Evolutionary conservation across 306 rosid species (phyloP).

Genomic region (Gleditsia sinensis): DNA sequence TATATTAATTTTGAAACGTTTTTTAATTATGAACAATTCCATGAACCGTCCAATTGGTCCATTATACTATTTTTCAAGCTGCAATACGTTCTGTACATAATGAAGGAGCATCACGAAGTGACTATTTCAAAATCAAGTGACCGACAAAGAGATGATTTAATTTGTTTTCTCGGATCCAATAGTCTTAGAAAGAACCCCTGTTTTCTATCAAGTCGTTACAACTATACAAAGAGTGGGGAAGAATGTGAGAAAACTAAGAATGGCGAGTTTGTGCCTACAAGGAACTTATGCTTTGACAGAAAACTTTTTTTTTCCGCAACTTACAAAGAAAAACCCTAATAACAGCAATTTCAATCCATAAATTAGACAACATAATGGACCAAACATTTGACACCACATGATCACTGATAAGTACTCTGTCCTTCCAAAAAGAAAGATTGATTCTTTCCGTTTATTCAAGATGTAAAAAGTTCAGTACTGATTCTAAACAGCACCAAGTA

Average conservation of each 20-base stretch:
- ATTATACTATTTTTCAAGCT: not conserved
- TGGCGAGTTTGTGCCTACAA: no score
- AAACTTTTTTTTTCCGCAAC: not conserved
- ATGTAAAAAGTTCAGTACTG: not conserved
- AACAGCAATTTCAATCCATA: not conserved
- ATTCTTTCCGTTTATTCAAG: not conserved
- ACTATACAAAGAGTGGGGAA: no score
- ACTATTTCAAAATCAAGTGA: not conserved
- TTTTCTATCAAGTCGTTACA: not conserved
- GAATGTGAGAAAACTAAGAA: no score
- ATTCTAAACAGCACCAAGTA: not conserved
- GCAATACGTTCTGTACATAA: not conserved
- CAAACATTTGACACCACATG: not conserved
- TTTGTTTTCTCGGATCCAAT: not conserved
- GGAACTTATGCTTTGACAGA: not conserved
- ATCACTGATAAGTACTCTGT: not conserved
- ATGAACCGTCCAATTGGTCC: not conserved
- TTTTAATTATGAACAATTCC: not conserved
- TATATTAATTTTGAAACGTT: not conserved
- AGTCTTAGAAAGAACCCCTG: not conserved
- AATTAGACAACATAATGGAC: not conserved
- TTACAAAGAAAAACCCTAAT: not conserved
- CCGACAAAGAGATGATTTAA: not conserved
- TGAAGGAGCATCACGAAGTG: not conserved
- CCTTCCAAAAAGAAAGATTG: not conserved